A percentile compares a stretch with the other conserved stretches of the same genome.
phyloP scores from a whole-genome alignment of 2,329 filamentous ascomycete genomes.

The Fusarium luffae region DNA sequence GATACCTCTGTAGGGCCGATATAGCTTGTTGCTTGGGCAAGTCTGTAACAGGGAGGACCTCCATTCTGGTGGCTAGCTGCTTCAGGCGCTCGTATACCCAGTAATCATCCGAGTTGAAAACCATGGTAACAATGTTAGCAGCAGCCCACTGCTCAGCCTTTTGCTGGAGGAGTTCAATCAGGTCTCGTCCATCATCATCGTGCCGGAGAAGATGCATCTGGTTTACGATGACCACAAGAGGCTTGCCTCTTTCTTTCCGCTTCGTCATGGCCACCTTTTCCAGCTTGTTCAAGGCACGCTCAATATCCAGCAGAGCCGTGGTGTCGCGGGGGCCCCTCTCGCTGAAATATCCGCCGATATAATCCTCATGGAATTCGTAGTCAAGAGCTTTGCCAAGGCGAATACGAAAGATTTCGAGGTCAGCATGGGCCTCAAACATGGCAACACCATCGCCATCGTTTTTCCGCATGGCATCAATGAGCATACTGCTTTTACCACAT shows the following conservation, averaged over 20 bases:
- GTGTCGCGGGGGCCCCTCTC: slow-evolving; percentile 93
- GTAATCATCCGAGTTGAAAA: slow-evolving; percentile 97
- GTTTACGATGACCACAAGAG: slow-evolving; percentile 93
- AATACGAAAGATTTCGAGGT: slow-evolving; percentile 94
- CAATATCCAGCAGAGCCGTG: slow-evolving; percentile 92
- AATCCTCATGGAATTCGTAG: slow-evolving; percentile 98
- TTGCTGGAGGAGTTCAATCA: slow-evolving; percentile 95
- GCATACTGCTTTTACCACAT: slow-evolving; percentile 95
- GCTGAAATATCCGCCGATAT: slow-evolving; percentile 95
- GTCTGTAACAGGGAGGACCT: slow-evolving; percentile 87
- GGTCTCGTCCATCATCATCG: slow-evolving; percentile 90
- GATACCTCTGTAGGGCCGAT: slow-evolving; percentile 80
- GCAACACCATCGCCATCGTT: slow-evolving; percentile 88
- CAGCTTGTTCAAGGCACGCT: slow-evolving; percentile 95
- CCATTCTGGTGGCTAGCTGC: slow-evolving; percentile 92
- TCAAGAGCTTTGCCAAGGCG: slow-evolving; percentile 93
- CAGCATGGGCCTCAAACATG: slow-evolving; percentile 96
- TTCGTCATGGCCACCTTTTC: slow-evolving; percentile 90
- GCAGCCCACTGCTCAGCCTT: slow-evolving; percentile 97
- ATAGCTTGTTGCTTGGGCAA: slow-evolving; percentile 83
- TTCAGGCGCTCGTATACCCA: slow-evolving; percentile 98
- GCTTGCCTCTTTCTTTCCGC: slow-evolving; percentile 69
- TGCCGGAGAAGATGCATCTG: slow-evolving; percentile 91
- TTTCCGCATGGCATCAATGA: slow-evolving; percentile 93
- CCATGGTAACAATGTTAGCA: slow-evolving; percentile 86